Conservation (phyloP, 1,284 basidiomycete genomes). For the Apiotrichum veenhuisii region DNA sequence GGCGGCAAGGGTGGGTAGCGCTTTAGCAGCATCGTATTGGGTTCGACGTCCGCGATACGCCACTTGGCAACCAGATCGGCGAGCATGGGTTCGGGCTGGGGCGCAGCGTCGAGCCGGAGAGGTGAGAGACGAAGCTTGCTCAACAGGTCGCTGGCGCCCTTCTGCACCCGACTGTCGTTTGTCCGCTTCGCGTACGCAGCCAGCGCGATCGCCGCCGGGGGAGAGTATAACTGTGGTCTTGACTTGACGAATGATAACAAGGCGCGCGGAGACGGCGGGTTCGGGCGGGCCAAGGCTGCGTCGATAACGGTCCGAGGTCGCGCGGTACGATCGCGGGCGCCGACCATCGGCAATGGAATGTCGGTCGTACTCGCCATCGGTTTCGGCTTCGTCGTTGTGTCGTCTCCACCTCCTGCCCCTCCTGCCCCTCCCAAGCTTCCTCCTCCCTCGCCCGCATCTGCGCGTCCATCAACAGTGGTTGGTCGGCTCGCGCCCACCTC, state of each 20-base stretch:
- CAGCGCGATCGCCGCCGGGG: neutral
- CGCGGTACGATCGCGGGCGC: neutral
- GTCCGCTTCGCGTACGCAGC: conserved; percentile 1
- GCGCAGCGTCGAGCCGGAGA: neutral
- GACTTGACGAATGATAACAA: neutral
- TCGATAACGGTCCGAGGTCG: neutral
- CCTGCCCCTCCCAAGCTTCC: no score
- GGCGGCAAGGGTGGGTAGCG: neutral
- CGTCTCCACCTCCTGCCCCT: no score
- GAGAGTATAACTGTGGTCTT: neutral
- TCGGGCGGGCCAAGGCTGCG: neutral
- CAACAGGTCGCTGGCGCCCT: neutral
- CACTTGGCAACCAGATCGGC: neutral
- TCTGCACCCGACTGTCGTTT: neutral
- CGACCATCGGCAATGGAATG: neutral
- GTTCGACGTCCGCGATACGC: neutral
- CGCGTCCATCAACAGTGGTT: no score
- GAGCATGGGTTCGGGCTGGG: neutral
- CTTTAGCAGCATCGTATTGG: neutral
- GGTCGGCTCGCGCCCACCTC: no score
- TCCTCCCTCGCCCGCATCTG: no score
- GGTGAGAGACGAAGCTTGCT: neutral
- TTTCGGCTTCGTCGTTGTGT: no score
- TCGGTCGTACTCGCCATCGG: no score
- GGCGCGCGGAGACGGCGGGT: neutral